phyloP scores from a whole-genome alignment of 257 asterid species.

The Dorcoceras hygrometricum region DNA sequence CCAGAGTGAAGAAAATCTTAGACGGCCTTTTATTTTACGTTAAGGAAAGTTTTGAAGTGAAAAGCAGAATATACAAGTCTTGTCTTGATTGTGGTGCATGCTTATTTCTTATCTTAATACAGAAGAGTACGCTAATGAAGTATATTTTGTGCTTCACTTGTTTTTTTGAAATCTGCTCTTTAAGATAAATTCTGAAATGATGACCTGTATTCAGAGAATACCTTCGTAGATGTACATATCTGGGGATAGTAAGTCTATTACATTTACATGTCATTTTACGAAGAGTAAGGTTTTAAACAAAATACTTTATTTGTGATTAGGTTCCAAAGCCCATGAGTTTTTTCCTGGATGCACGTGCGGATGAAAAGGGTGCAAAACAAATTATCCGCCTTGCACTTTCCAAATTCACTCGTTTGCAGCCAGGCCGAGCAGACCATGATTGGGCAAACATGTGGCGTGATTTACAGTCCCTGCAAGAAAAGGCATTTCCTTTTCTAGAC shows the following conservation, averaged over 20 bases:
- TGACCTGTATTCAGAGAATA: slow-evolving; percentile 7
- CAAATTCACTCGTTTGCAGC: slow-evolving; percentile 81
- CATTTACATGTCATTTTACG: slow-evolving; percentile 8
- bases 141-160: not conserved
- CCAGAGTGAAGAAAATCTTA: not conserved
- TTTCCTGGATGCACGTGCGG: slow-evolving; percentile 59
- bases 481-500: slow-evolving; percentile 90
- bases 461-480: slow-evolving; percentile 83
- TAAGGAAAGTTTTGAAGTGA: slow-evolving; percentile 12
- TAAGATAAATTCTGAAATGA: not conserved
- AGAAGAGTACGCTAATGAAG: slow-evolving; percentile 6
- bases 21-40: not conserved
- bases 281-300: slow-evolving; percentile 22
- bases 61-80: not conserved
- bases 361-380: slow-evolving; percentile 88
- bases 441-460: slow-evolving; percentile 98
- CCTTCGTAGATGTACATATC: slow-evolving; percentile 10
- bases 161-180: slow-evolving; percentile 14
- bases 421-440: slow-evolving; percentile 82
- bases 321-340: slow-evolving; percentile 88
- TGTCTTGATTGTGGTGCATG: slow-evolving; percentile 19
- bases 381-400: slow-evolving; percentile 88
- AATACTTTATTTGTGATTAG: slow-evolving; percentile 35
- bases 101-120: slow-evolving; percentile 11
- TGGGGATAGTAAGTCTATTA: slow-evolving; percentile 19